These are phyloP conservation scores for Hyparrhenia diplandra DNA, from an alignment of 176 grass and related monocot genomes.

Conservation along the genomic window DNA sequence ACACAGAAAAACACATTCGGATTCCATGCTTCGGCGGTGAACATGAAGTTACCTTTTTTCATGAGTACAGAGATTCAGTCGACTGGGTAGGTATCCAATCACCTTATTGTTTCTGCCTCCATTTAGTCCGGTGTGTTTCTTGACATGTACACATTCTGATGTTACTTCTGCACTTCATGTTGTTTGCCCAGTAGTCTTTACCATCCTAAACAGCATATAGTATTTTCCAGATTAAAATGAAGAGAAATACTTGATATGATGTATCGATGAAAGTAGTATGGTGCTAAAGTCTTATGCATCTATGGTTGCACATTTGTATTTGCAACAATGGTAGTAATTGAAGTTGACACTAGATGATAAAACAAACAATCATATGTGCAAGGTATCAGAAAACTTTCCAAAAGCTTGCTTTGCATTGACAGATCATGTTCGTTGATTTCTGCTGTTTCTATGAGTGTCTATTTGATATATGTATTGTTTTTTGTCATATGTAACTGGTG, in stretches of 20 bases:
- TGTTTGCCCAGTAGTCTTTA: neutral
- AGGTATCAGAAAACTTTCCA: neutral
- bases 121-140: conserved; percentile 12
- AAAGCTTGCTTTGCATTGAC: neutral
- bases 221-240: neutral
- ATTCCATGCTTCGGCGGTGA: conserved; percentile 72
- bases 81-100: conserved; percentile 70
- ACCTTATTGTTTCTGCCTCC: conserved; percentile 14
- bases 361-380: neutral
- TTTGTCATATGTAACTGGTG: neutral
- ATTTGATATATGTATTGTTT: conserved; percentile 3
- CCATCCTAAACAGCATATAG: neutral
- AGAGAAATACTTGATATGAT: neutral
- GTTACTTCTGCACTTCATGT: neutral
- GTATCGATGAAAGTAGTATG: conserved; percentile 4
- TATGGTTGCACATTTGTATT: neutral
- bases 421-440: neutral
- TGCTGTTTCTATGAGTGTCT: neutral
- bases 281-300: neutral
- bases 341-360: neutral
- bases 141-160: neutral
- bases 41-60: conserved; percentile 83
- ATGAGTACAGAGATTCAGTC: conserved; percentile 76
- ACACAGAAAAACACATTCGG: conserved; percentile 55
- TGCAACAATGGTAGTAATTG: neutral